Evolutionary conservation across 2,329 filamentous ascomycete species (phyloP), one percentile per base, ranked within the genome.

Genomic region (Cyphellophora attinorum): DNA sequence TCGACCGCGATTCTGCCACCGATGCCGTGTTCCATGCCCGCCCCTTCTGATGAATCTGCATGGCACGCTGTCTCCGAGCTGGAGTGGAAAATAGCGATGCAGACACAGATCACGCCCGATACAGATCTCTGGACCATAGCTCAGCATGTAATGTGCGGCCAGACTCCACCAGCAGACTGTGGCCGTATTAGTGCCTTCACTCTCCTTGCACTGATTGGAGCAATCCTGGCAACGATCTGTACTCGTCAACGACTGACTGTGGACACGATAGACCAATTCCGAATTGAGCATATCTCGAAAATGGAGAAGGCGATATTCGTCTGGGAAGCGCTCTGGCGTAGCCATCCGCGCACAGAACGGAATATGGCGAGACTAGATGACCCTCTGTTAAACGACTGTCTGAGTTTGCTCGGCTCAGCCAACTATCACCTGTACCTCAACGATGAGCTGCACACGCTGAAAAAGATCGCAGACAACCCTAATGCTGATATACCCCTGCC

Each of bases 351-450:
- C 2, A 34, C 38, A 8, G 29, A 37, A 19, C 18, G 30, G 14
- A 31, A 13, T 17, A 21, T 25, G 5, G 37, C 23, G 2, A 33
- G 27, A 25, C 19, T 28, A 16, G 38, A 29, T 11, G 30, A 37
- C 15, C 34, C 34, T 8, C 19, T 40, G 3, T 14, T 40, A 12
- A 28, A 28, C 15, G 38, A 40, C 25, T 40, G 38, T 16, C 19
- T 37, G 27, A 33, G 25, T 5, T n/a, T 37, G 18, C 38, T 37
- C 11, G 13, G 38, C 10, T 37, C 38, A 5, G 34, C 38, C 5
- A 37, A 40, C 27, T 34, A 29, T 19, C 38, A 40, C 21, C 34
- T 40, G 5, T 40, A 40, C 31, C 13, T 40, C 6, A 30, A 30
- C 15, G 14, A 27, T 5, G 38, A 40, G 19, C 21, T 40, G 10